Evolutionary conservation across 108 stramenopile genomes (phyloP), one percentile per base, ranked within the genome.

Genomic region (Nannochloropsis salina): DNA sequence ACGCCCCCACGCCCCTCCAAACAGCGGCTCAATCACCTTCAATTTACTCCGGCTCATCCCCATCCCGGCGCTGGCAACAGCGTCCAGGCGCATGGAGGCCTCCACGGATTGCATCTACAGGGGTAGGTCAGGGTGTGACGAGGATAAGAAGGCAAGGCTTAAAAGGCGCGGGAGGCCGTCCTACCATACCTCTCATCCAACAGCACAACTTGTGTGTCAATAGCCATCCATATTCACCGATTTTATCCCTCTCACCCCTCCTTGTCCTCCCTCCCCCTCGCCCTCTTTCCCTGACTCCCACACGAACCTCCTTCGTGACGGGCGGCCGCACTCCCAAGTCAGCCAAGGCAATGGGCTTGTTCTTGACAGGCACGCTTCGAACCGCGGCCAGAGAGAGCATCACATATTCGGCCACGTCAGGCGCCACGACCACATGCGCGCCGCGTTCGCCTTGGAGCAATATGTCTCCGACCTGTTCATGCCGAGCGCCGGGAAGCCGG

Each of bases 11-110:
- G 0, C 31, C 31, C 31, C 31, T 31, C 31, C 31, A 31, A 74
- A n/a, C 4, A n/a, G 61, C n/a, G 3, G 61, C 61, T n/a, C n/a
- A 74, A 15, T n/a, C n/a, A 74, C 61, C 61, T 74, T 74, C 20
- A 74, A n/a, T 83, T 89, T 89, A 45, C 86, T 86, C n/a, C 89
- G 80, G 81, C 89, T 90, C 86, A 90, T 90, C 51, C 89, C 86
- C 89, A 90, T 90, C 40, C 89, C 89, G 20, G 86, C 89, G 81
- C 89, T 90, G 12, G 86, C 86, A 18, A 90, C 83, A 3, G 89
- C 83, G 45, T 90, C 89, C 31, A 86, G 84, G 11, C 89, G 45
- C 20, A 90, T 86, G 8, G 89, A 90, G 6, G 89, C 89, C 42
- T 90, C 89, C 20, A 90, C 89, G 20, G 86, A 43, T 43, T 41